Evolutionary conservation across 257 asterid species (phyloP).

Genomic region (Nicotiana obtusifolia): DNA sequence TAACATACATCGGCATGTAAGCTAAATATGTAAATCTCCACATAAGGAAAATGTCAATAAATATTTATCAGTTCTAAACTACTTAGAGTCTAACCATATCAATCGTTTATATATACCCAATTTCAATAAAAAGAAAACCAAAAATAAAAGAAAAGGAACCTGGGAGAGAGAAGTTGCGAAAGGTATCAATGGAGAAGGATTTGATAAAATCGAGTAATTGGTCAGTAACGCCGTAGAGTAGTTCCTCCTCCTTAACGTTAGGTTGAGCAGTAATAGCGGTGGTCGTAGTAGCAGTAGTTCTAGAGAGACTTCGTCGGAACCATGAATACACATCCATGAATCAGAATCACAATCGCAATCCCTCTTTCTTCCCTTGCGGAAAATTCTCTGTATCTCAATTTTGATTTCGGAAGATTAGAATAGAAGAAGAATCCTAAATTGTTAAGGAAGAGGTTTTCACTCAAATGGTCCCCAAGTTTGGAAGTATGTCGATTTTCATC

Average conservation of each 20-base stretch:
- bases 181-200: slow-evolving; percentile 67
- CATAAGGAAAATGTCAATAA: not conserved
- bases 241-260: slow-evolving; percentile 12
- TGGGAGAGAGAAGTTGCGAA: slow-evolving; percentile 50
- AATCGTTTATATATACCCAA: not conserved
- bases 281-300: slow-evolving; percentile 17
- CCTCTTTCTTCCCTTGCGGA: not conserved
- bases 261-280: not conserved
- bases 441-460: no score
- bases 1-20: no score
- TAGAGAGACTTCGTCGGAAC: slow-evolving; percentile 61
- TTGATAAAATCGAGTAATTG: slow-evolving; percentile 55
- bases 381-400: not conserved
- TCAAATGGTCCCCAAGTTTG: no score
- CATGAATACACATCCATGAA: slow-evolving; percentile 64
- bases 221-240: slow-evolving; percentile 57
- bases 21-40: not conserved
- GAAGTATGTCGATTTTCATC: no score
- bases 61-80: not conserved
- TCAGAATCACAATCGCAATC: no score
- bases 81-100: not conserved
- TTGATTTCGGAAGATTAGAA: no score
- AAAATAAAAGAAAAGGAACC: slow-evolving; percentile 26
- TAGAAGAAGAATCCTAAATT: no score
- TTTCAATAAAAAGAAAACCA: not conserved